Conservation (phyloP, 768 basidiomycete genomes). For the Phallus indusiatus region DNA sequence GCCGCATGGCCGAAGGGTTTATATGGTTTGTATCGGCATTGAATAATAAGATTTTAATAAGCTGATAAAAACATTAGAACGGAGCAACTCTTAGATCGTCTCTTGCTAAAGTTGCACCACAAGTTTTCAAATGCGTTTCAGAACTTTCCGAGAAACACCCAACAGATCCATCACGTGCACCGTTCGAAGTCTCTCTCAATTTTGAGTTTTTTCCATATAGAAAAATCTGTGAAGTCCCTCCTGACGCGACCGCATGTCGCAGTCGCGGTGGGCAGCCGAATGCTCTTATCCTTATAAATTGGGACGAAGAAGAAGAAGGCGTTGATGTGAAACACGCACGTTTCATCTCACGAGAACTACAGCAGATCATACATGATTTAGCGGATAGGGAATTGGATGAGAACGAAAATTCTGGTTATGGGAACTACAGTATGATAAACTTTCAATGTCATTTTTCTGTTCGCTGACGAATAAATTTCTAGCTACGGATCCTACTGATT, state of each 20-base stretch:
- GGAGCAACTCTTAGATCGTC: slow-evolving; percentile 4
- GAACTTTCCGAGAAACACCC: slow-evolving; percentile 20
- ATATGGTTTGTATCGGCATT: slow-evolving; percentile 36
- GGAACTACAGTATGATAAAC: slow-evolving; percentile 36
- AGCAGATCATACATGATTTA: slow-evolving; percentile 19
- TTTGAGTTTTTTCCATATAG: slow-evolving; percentile 35
- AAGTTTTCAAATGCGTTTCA: slow-evolving; percentile 23
- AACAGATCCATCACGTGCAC: neutral
- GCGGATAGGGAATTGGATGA: slow-evolving; percentile 23
- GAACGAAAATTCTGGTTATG: slow-evolving; percentile 28
- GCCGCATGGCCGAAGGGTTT: slow-evolving; percentile 29
- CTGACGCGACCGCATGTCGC: slow-evolving; percentile 32
- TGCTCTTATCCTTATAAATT: slow-evolving; percentile 25
- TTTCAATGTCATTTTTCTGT: neutral
- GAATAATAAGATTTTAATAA: no score
- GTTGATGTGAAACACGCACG: slow-evolving; percentile 23
- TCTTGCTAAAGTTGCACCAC: slow-evolving; percentile 18
- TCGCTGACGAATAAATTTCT: neutral
- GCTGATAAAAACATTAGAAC: neutral
- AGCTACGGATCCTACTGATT: slow-evolving; percentile 4
- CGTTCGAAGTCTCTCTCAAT: slow-evolving; percentile 21
- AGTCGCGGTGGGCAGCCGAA: slow-evolving; percentile 26
- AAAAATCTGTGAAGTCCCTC: slow-evolving; percentile 23
- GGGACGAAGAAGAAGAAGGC: slow-evolving; percentile 26
- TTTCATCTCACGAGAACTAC: slow-evolving; percentile 22